These are phyloP conservation scores for Lycium barbarum DNA, from an alignment of 257 asterid genomes.

Conservation along the genomic window DNA sequence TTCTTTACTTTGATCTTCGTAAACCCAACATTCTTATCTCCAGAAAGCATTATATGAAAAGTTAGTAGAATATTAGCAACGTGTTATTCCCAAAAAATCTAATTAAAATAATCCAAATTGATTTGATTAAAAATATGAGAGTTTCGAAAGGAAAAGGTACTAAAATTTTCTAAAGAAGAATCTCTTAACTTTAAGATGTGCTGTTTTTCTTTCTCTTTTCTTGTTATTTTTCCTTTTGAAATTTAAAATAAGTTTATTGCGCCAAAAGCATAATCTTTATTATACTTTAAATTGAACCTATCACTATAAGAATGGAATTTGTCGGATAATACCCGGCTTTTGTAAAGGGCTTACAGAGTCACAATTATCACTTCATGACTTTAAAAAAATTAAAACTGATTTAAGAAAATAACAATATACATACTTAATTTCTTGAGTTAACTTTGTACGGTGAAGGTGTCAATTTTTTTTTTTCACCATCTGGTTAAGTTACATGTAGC, in stretches of 20 bases:
- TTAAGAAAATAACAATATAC: background rate
- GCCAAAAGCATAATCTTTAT: conserved; percentile 49
- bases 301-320: conserved; percentile 58
- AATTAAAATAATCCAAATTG: conserved; percentile 14
- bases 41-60: conserved; percentile 52
- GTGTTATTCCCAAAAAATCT: conserved; percentile 28
- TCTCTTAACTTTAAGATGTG: conserved; percentile 44
- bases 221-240: background rate
- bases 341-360: conserved; percentile 34
- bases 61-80: conserved; percentile 41
- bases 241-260: conserved; percentile 26
- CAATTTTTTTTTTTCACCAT: no score
- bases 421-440: no score
- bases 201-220: background rate
- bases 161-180: conserved; percentile 39
- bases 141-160: background rate
- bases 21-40: conserved; percentile 71
- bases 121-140: background rate
- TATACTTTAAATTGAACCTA: conserved; percentile 49
- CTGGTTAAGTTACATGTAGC: no score
- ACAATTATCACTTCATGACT: background rate
- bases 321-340: conserved; percentile 46
- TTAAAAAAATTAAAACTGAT: background rate
- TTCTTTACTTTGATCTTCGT: conserved; percentile 52
- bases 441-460: no score